These are phyloP conservation scores for Apiospora marii DNA, from an alignment of 2,329 filamentous ascomycete species.

Conservation along the genomic window DNA sequence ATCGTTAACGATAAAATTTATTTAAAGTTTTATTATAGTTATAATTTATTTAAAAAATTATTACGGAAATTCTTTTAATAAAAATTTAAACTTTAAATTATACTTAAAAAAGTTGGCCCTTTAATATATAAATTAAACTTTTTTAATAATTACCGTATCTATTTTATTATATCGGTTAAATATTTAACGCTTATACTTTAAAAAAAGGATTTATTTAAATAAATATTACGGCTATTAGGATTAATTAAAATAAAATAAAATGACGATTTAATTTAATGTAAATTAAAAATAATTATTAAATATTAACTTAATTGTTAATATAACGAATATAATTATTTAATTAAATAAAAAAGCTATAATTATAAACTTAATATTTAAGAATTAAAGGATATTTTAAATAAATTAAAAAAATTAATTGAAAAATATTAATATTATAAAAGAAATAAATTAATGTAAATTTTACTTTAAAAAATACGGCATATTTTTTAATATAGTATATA, in stretches of 20 bases:
- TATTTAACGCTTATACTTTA: not conserved
- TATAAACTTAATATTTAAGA: not conserved
- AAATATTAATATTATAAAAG: not conserved
- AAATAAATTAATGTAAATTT: no score
- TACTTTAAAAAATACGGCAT: not conserved
- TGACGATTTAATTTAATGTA: not conserved
- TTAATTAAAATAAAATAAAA: not conserved
- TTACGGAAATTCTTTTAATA: not conserved
- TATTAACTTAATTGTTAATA: no score
- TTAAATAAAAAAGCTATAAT: not conserved
- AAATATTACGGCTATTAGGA: no score
- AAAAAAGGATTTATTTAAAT: not conserved
- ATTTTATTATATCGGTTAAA: not conserved
- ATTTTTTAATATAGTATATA: not conserved
- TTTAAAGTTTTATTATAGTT: not conserved
- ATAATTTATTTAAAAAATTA: not conserved
- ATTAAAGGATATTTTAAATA: not conserved
- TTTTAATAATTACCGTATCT: not conserved
- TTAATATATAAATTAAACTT: not conserved
- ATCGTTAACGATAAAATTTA: no score
- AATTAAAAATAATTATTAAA: no score
- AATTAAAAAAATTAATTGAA: not conserved
- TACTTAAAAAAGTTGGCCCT: not conserved
- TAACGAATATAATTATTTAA: not conserved
- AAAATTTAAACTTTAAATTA: not conserved